phyloP scores from a whole-genome alignment of 768 basidiomycete species.

The Kwoniella sp. region DNA sequence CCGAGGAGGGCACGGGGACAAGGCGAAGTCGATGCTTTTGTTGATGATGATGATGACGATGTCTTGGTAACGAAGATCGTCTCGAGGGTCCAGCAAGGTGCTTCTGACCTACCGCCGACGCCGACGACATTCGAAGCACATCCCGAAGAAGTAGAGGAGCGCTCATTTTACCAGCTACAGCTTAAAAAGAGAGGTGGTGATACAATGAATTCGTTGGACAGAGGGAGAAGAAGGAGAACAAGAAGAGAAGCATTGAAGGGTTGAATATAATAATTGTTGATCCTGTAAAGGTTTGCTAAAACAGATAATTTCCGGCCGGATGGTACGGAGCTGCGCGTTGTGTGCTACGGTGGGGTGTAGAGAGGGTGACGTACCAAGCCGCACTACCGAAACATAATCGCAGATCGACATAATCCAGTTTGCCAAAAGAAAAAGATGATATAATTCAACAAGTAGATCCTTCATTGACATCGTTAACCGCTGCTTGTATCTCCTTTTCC shows the following conservation, averaged over 20 bases:
- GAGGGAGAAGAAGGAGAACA: too few species aligned
- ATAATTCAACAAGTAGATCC: not conserved
- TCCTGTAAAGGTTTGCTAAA: not conserved
- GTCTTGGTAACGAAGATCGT: not conserved
- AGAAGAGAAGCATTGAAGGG: too few species aligned
- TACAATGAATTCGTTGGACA: too few species aligned
- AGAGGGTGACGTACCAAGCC: not conserved
- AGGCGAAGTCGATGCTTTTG: too few species aligned
- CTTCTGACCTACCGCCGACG: not conserved
- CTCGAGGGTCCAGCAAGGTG: not conserved
- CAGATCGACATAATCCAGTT: constrained; percentile 1
- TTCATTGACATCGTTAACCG: not conserved
- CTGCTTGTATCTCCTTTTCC: too few species aligned
- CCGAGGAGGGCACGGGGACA: too few species aligned
- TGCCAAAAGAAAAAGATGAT: too few species aligned
- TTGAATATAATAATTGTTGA: not conserved
- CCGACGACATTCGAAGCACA: too few species aligned
- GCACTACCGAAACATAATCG: not conserved
- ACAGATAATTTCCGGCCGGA: not conserved
- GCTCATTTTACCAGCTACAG: too few species aligned
- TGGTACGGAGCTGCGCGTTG: not conserved
- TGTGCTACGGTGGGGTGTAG: too few species aligned
- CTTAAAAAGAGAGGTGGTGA: too few species aligned
- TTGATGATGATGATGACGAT: too few species aligned
- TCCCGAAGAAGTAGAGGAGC: not conserved